Base-by-base conservation (phyloP, 1,139 yeast species). In the Suhomyces anneliseae region DNA sequence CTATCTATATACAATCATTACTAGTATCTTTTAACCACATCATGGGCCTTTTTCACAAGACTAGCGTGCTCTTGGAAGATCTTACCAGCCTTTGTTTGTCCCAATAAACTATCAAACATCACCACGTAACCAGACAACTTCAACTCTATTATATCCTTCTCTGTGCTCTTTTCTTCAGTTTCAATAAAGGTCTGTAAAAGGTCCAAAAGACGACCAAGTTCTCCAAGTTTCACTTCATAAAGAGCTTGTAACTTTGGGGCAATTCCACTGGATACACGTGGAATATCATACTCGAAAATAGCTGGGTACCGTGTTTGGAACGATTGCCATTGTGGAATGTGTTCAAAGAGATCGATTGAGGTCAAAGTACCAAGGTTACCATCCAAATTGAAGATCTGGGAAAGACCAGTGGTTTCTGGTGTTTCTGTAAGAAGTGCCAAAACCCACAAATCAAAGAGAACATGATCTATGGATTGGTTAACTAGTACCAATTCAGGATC, bases 381-480 rank as follows among this genome's bases (percentile, higher is more conserved):
- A 12, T 49, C 44, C 15, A 48, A 27, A n/a, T 45, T 41, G 38
- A 53, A 54, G 7, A 53, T 29, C n/a, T 29, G 11, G 11, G 40
- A 36, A n/a, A 53, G 15, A 9, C 35, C 34, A 10, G 42, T 40
- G 4, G 27, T 29, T 2, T 45, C 15, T 8, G 49, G 14, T 7
- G 46, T 46, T 14, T 65, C 69, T 27, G 44, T 42, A 40, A 72
- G 55, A 11, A 74, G 56, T 33, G 72, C 55, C 48, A 68, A 51
- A 15, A 69, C 54, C 73, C 78, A 77, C 11, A 69, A 56, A 50
- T 78, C 82, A 49, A 64, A 68, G n/a, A 78, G 56, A 31, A 64
- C 56, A 3, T 62, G 54, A 46, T 76, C 80, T 3, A 77, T 50
- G 38, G 70, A 55, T 26, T 70, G 65, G 44, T 66, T 65, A 12